Conservation (phyloP, 169 alveolate species). For the Besnoitia besnoiti region DNA sequence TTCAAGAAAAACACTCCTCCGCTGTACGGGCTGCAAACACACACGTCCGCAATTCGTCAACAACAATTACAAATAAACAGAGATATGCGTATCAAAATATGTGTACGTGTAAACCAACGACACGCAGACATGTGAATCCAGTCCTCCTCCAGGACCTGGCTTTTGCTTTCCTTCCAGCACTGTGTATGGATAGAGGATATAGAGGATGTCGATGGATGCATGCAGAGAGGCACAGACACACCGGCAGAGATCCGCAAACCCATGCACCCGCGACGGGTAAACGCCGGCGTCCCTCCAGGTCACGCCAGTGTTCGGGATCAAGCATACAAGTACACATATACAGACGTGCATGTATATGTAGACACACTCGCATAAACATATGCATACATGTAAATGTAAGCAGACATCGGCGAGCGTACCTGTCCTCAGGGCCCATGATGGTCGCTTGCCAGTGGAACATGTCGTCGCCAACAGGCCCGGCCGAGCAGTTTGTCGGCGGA, state of each 20-base stretch:
- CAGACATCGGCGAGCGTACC: conserved; percentile 70
- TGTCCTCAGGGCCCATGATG: conserved; percentile 99
- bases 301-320: too few species aligned
- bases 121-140: not conserved
- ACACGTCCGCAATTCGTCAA: not conserved
- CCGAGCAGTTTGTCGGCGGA: conserved; percentile 99
- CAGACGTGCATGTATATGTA: conserved; percentile 19
- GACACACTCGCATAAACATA: not conserved
- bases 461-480: conserved; percentile 98
- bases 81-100: not conserved
- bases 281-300: too few species aligned
- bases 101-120: not conserved
- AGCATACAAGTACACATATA: not conserved
- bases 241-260: not conserved
- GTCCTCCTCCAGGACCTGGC: too few species aligned
- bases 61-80: not conserved
- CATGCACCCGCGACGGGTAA: too few species aligned
- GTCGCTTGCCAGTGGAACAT: conserved; percentile 99
- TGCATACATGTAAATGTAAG: not conserved
- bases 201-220: too few species aligned
- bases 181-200: too few species aligned
- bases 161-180: too few species aligned
- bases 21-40: conserved; percentile 86
- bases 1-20: conserved; percentile 98
- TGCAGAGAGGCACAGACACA: not conserved